Percentiles rank a stretch among this genome's conserved stretches.
These are phyloP conservation scores for Pisolithus orientalis DNA, from an alignment of 768 basidiomycete genomes.

Conservation along the genomic window DNA sequence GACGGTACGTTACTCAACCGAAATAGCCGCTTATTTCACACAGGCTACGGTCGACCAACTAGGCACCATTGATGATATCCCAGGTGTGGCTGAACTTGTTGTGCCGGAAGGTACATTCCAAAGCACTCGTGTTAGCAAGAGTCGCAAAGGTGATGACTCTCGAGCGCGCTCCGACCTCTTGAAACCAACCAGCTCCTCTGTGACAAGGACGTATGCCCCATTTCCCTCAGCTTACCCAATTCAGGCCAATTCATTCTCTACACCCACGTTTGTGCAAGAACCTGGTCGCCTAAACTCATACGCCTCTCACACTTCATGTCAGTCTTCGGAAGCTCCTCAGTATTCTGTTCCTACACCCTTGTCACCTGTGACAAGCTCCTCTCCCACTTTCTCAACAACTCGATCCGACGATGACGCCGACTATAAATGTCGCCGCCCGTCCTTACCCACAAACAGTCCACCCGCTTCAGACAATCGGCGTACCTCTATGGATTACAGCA, in stretches of 20 bases:
- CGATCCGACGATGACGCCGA: constrained; percentile 20
- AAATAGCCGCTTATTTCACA: constrained; percentile 76
- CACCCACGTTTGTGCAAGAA: constrained; percentile 18
- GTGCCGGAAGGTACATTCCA: constrained; percentile 65
- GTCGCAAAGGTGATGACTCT: constrained; percentile 37
- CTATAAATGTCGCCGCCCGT: constrained; percentile 28
- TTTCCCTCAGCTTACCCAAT: constrained; percentile 16
- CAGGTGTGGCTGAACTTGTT: constrained; percentile 48
- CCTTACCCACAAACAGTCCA: constrained; percentile 16
- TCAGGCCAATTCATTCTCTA: constrained; percentile 21
- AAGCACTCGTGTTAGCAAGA: constrained; percentile 57
- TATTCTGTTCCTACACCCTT: constrained; percentile 22
- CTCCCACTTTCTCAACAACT: constrained; percentile 23
- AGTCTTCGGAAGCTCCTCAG: constrained; percentile 20
- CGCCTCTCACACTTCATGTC: constrained; percentile 14
- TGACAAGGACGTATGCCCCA: constrained; percentile 30
- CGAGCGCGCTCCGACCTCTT: constrained; percentile 27
- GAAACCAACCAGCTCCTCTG: constrained; percentile 22
- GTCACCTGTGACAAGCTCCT: constrained; percentile 14
- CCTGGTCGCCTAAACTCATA: constrained; percentile 16
- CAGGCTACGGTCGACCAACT: constrained; percentile 68
- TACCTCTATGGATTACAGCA: constrained; percentile 5
- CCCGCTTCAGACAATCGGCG: constrained; percentile 3
- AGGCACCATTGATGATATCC: constrained; percentile 64
- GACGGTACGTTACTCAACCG: constrained; percentile 15